A percentile compares a stretch with the other conserved stretches of the same genome.
These are phyloP conservation scores for Ambrosiella beaveri DNA, from an alignment of 2,329 filamentous ascomycete genomes.

Conservation along the genomic window DNA sequence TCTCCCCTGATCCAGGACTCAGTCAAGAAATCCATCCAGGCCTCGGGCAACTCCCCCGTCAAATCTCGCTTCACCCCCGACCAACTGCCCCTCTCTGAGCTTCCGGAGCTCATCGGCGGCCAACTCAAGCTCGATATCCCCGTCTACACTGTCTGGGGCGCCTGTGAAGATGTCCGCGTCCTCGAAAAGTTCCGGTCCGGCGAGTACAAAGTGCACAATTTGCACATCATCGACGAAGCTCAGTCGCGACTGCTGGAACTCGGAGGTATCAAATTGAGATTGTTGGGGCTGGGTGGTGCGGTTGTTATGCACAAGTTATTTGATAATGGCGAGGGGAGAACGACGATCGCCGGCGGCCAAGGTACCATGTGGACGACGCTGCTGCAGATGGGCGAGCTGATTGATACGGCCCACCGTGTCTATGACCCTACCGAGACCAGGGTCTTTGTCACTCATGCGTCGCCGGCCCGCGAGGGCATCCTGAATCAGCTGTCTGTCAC, in stretches of 20 bases:
- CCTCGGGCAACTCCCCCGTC: conserved; percentile 55
- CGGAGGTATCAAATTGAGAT: conserved; percentile 84
- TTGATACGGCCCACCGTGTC: conserved; percentile 93
- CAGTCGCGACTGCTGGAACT: conserved; percentile 89
- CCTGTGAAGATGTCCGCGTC: conserved; percentile 94
- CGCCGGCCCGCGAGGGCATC: conserved; percentile 86
- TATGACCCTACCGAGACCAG: conserved; percentile 97
- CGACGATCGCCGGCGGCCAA: conserved; percentile 93
- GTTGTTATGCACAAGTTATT: conserved; percentile 99
- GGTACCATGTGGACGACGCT: conserved; percentile 99
- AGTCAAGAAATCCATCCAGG: conserved; percentile 49
- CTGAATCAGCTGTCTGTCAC: conserved; percentile 95
- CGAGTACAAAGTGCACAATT: conserved; percentile 93
- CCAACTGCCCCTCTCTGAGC: conserved; percentile 81
- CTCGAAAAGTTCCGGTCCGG: conserved; percentile 93
- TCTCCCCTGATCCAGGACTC: conserved; percentile 79
- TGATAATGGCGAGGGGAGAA: conserved; percentile 93
- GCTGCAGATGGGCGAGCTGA: conserved; percentile 92
- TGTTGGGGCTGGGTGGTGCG: conserved; percentile 83
- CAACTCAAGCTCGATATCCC: conserved; percentile 84
- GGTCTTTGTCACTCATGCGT: conserved; percentile 91
- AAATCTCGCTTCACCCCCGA: conserved; percentile 69
- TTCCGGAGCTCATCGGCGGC: conserved; percentile 74
- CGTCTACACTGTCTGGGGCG: conserved; percentile 97
- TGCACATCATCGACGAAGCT: conserved; percentile 97